Evolutionary conservation across 2,329 filamentous ascomycete species (phyloP).

Genomic region (Tolypocladium amazonense): DNA sequence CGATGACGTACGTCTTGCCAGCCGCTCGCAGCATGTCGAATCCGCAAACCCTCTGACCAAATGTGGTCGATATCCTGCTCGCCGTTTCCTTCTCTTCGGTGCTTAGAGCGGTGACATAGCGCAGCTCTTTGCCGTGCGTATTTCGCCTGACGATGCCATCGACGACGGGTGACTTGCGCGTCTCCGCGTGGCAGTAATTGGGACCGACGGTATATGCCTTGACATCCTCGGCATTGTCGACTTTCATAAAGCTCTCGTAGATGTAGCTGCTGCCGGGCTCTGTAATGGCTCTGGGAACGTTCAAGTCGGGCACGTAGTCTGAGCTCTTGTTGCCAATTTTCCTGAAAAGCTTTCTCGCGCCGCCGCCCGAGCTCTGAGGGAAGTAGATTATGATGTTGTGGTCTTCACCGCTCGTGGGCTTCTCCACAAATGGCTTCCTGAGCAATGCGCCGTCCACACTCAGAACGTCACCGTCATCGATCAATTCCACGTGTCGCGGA

Average conservation of each 20-base stretch:
- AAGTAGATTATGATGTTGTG: constrained; percentile 99
- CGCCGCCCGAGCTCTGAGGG: constrained; percentile 74
- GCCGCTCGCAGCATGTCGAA: constrained; percentile 86
- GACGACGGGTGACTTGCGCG: constrained; percentile 91
- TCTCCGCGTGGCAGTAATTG: constrained; percentile 91
- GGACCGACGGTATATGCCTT: constrained; percentile 97
- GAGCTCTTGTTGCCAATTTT: constrained; percentile 99
- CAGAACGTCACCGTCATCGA: constrained; percentile 84
- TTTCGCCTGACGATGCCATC: constrained; percentile 93
- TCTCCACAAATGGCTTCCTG: constrained; percentile 94
- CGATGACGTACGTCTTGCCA: constrained; percentile 92
- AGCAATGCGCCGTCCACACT: constrained; percentile 75
- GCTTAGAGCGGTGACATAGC: constrained; percentile 81
- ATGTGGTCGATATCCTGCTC: constrained; percentile 78
- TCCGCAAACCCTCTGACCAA: constrained; percentile 90
- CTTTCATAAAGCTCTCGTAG: constrained; percentile 93
- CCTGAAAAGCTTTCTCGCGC: constrained; percentile 83
- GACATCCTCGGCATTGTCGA: constrained; percentile 95
- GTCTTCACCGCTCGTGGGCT: constrained; percentile 95
- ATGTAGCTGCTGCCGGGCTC: constrained; percentile 79
- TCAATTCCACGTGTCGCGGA: constrained; percentile 66
- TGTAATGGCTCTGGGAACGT: constrained; percentile 67
- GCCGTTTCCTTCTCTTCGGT: constrained; percentile 78
- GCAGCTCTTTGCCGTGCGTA: constrained; percentile 91
- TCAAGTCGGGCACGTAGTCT: constrained; percentile 74